phyloP scores from a whole-genome alignment of 768 basidiomycete genomes.

The Suillus plorans region DNA sequence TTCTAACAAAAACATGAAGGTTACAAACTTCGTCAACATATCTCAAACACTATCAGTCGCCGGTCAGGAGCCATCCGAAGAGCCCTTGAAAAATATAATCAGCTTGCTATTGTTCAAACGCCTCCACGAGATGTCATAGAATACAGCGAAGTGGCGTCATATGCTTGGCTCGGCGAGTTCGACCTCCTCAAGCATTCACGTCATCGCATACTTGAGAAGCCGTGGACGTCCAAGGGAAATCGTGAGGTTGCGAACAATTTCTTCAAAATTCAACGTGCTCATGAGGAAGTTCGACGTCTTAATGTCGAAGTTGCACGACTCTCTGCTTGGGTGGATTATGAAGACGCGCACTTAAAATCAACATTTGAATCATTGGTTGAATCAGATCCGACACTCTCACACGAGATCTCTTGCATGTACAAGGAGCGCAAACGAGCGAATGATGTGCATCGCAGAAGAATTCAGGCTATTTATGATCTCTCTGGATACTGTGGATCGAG shows the following conservation, averaged over 20 bases:
- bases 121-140: constrained; percentile 18
- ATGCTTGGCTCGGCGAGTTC: constrained; percentile 29
- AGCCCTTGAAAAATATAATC: constrained; percentile 34
- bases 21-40: constrained; percentile 34
- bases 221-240: constrained; percentile 22
- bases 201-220: constrained; percentile 25
- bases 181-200: constrained; percentile 31
- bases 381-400: not conserved
- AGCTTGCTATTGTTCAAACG: constrained; percentile 17
- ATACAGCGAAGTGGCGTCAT: constrained; percentile 20
- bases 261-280: not conserved
- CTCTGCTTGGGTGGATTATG: not conserved
- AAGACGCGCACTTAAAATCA: not conserved
- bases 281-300: not conserved
- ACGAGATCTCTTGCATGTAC: not conserved
- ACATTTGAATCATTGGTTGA: not conserved
- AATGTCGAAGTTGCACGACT: not conserved
- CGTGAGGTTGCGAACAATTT: not conserved
- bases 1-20: constrained; percentile 15
- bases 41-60: constrained; percentile 33
- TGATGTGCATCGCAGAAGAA: not conserved
- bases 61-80: constrained; percentile 32
- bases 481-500: not conserved
- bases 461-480: not conserved
- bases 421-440: not conserved